Evolutionary conservation across 2,329 filamentous ascomycete species (phyloP).

Genomic region (Alternaria sp.): DNA sequence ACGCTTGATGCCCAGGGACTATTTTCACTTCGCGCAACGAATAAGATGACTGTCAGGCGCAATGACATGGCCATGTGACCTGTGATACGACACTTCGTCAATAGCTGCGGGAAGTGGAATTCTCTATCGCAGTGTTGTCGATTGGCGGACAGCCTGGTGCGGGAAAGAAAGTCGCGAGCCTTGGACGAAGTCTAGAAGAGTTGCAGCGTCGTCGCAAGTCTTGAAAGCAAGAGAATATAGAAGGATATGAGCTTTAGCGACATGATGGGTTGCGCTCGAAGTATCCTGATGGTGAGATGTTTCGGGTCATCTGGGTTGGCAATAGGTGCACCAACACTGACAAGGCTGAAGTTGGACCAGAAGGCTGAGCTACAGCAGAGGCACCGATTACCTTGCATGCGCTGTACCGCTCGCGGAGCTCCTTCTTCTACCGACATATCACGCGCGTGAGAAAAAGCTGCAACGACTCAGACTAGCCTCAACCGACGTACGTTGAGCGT

Average conservation of each 20-base stretch:
- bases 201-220: neutral
- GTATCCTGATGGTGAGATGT: neutral
- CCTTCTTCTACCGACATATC: neutral
- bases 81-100: neutral
- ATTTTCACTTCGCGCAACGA: no score
- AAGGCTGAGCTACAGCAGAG: neutral
- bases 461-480: constrained; percentile 14
- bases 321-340: neutral
- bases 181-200: neutral
- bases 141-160: neutral
- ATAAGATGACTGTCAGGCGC: neutral
- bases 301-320: neutral
- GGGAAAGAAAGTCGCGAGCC: neutral
- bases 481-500: constrained; percentile 14
- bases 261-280: neutral
- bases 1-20: neutral
- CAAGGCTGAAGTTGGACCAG: neutral
- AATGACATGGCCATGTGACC: neutral
- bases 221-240: neutral
- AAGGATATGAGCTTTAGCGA: no score
- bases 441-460: neutral
- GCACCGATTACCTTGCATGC: neutral
- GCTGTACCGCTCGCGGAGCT: neutral
- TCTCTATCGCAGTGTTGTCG: neutral
- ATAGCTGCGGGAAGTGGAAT: neutral